A percentile compares a stretch with the other conserved stretches of the same genome.
Conservation (phyloP, 2,329 filamentous ascomycete genomes). For the Stagonosporopsis chrysanthemi region DNA sequence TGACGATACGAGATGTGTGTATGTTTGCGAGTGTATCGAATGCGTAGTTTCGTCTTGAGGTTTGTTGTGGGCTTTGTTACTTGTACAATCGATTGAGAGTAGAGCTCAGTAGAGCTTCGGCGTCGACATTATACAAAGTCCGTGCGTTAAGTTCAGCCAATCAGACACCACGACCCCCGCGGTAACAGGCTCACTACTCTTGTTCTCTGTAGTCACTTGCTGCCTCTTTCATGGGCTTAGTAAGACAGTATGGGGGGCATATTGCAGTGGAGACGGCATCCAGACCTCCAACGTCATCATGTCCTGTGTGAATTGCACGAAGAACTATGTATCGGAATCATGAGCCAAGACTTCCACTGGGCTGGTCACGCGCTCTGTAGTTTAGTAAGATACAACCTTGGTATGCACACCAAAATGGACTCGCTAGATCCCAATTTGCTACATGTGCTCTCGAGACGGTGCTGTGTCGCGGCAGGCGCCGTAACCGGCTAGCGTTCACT, state of each 20-base stretch:
- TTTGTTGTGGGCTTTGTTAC: not conserved
- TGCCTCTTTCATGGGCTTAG: not conserved
- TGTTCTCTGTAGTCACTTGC: not conserved
- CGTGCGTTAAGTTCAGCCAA: slow-evolving; percentile 4
- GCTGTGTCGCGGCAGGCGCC: not conserved
- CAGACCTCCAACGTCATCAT: too few species aligned
- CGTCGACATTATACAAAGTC: slow-evolving; percentile 7
- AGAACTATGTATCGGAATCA: too few species aligned
- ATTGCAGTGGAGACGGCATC: too few species aligned
- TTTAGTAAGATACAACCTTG: too few species aligned
- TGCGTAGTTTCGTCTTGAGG: not conserved
- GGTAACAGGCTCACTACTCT: not conserved
- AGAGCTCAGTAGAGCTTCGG: slow-evolving; percentile 9
- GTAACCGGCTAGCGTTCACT: slow-evolving; percentile 1
- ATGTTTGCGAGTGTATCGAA: not conserved
- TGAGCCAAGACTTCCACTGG: too few species aligned
- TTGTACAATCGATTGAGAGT: not conserved
- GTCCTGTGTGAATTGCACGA: too few species aligned
- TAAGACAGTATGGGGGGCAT: too few species aligned
- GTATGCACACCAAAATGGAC: too few species aligned
- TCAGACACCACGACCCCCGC: slow-evolving; percentile 7
- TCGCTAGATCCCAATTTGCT: too few species aligned
- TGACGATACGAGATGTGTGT: not conserved
- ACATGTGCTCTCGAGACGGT: not conserved
- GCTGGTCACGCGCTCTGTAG: too few species aligned